phyloP scores from a whole-genome alignment of 2,329 filamentous ascomycete species.

The Ceratocystiopsis sp. region DNA sequence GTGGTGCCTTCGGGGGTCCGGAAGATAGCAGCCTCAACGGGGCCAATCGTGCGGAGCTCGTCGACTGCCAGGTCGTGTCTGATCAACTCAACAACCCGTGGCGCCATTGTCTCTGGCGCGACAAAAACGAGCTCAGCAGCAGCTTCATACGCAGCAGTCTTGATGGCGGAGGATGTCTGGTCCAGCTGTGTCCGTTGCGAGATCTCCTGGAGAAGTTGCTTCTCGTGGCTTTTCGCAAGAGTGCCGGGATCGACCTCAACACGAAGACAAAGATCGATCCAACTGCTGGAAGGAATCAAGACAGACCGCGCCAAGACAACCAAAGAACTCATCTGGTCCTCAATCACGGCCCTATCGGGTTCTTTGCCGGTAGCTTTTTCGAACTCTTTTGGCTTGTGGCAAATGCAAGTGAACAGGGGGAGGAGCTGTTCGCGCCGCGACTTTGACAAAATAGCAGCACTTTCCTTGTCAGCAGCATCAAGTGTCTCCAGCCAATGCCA shows the following conservation, averaged over 20 bases:
- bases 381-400: slow-evolving; percentile 35
- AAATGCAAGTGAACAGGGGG: slow-evolving; percentile 44
- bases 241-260: slow-evolving; percentile 69
- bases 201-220: slow-evolving; percentile 53
- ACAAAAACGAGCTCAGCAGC: slow-evolving; percentile 89
- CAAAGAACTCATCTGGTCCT: slow-evolving; percentile 57
- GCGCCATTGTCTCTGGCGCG: slow-evolving; percentile 64
- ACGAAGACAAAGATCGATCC: slow-evolving; percentile 78
- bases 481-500: slow-evolving; percentile 63
- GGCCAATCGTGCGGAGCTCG: slow-evolving; percentile 56
- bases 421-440: slow-evolving; percentile 48
- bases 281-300: slow-evolving; percentile 59
- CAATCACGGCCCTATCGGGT: slow-evolving; percentile 33
- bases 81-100: slow-evolving; percentile 59
- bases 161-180: slow-evolving; percentile 33
- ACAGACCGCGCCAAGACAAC: slow-evolving; percentile 64
- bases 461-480: slow-evolving; percentile 63
- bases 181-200: slow-evolving; percentile 27
- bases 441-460: slow-evolving; percentile 47
- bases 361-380: slow-evolving; percentile 21
- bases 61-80: slow-evolving; percentile 52
- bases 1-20: slow-evolving; percentile 74
- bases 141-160: slow-evolving; percentile 61
- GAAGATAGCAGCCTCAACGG: slow-evolving; percentile 83
- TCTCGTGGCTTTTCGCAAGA: slow-evolving; percentile 48